Percentiles rank a stretch among this genome's conserved stretches.
Evolutionary conservation across 2,329 filamentous ascomycete genomes (phyloP).

Genomic region (Epichloe gansuensis): DNA sequence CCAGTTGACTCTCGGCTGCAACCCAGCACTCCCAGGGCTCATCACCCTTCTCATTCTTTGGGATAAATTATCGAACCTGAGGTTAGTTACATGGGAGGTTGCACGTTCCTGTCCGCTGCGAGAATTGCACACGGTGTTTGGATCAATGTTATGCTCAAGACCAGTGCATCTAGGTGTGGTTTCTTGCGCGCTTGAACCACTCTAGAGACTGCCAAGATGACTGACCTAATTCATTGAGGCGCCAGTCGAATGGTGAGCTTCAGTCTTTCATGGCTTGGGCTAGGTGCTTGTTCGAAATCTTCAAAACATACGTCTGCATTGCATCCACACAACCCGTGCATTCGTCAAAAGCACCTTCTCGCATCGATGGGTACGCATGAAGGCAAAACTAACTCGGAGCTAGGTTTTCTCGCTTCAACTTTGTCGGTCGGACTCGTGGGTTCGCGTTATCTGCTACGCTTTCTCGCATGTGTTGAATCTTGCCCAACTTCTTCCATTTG

Average conservation of each 20-base stretch:
- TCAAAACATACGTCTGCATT: not conserved
- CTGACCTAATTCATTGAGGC: too few species aligned
- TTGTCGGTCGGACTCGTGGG: not conserved
- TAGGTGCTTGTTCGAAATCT: too few species aligned
- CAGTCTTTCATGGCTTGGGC: not conserved
- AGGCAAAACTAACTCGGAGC: not conserved
- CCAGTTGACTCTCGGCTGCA: constrained; percentile 9
- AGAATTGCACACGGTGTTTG: too few species aligned
- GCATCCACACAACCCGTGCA: not conserved
- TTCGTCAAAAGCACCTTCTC: not conserved
- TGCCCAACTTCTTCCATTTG: not conserved
- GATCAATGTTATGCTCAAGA: not conserved
- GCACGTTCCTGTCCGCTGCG: not conserved
- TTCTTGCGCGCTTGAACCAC: not conserved
- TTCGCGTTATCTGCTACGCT: not conserved
- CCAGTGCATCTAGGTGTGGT: not conserved
- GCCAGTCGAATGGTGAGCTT: not conserved
- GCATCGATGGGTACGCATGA: not conserved
- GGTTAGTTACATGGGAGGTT: not conserved
- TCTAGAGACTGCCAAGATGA: not conserved
- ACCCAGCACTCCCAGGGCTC: constrained; percentile 7
- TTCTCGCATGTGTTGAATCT: not conserved
- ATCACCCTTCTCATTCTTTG: not conserved
- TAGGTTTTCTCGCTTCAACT: not conserved
- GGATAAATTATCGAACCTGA: not conserved